Evolutionary conservation across 1,284 basidiomycete genomes (phyloP).

Genomic region (Anthracocystis setariae): DNA sequence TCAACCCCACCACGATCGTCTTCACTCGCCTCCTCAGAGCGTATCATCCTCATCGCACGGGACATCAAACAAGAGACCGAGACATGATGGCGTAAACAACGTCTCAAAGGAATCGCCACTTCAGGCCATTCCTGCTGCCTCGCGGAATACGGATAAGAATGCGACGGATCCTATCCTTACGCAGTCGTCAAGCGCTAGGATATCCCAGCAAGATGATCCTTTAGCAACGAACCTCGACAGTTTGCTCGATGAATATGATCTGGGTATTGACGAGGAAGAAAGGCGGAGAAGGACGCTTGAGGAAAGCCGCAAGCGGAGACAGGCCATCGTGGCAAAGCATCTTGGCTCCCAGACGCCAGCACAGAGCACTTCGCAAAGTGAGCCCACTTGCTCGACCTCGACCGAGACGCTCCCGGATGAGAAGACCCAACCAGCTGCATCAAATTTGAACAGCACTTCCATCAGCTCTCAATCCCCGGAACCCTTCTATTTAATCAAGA

Average conservation of each 20-base stretch:
- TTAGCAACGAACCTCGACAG: constrained; percentile 13
- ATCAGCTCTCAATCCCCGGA: neutral
- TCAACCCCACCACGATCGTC: neutral
- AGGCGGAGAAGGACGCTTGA: constrained; percentile 29
- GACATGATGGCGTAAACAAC: neutral
- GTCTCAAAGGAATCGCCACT: neutral
- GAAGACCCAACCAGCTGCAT: neutral
- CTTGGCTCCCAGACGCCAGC: constrained; percentile 9
- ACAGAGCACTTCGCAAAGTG: neutral
- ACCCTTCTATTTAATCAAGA: constrained; percentile 24
- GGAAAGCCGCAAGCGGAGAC: constrained; percentile 51
- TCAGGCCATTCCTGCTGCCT: neutral
- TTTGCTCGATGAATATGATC: constrained; percentile 29
- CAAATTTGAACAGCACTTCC: neutral
- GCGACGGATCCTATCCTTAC: neutral
- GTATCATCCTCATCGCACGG: constrained; percentile 6
- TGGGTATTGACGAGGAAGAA: constrained; percentile 35
- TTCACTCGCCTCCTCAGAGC: constrained; percentile 2
- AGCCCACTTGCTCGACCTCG: neutral
- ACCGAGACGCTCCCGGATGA: neutral
- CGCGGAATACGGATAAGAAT: neutral
- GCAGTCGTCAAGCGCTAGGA: neutral
- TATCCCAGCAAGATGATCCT: neutral
- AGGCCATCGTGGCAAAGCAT: constrained; percentile 46
- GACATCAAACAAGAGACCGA: constrained; percentile 17